These are phyloP conservation scores for Talaromyces amestolkiae DNA, from an alignment of 2,329 filamentous ascomycete species.

Conservation along the genomic window DNA sequence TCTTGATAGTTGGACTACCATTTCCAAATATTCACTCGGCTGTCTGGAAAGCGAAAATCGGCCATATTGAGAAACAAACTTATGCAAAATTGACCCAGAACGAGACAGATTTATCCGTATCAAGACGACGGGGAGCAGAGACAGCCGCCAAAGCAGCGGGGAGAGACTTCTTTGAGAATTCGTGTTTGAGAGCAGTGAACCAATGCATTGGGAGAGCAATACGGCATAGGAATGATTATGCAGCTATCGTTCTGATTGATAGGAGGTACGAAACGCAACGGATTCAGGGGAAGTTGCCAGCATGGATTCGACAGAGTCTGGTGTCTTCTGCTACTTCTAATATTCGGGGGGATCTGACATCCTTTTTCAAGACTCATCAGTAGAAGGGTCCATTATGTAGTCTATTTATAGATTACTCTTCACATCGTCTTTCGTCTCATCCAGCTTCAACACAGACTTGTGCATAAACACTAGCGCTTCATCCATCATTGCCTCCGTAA, in stretches of 20 bases:
- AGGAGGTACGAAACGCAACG: conserved; percentile 70
- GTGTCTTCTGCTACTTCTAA: conserved; percentile 24
- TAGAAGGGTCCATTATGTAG: background rate
- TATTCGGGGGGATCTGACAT: conserved; percentile 31
- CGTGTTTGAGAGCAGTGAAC: conserved; percentile 95
- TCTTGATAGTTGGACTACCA: conserved; percentile 86
- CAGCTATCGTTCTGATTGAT: conserved; percentile 83
- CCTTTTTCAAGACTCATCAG: conserved; percentile 32
- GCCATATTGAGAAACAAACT: conserved; percentile 71
- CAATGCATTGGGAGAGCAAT: conserved; percentile 94
- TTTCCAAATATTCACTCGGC: conserved; percentile 87
- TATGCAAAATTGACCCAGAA: conserved; percentile 25
- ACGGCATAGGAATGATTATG: conserved; percentile 82
- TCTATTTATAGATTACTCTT: conserved; percentile 22
- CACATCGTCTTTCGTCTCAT: conserved; percentile 34
- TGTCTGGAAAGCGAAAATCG: conserved; percentile 89
- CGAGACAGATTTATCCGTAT: background rate
- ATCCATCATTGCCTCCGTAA: conserved; percentile 55
- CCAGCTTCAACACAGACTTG: conserved; percentile 36
- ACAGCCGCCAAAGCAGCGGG: conserved; percentile 52
- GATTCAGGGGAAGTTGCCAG: conserved; percentile 76
- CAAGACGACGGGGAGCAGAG: conserved; percentile 25
- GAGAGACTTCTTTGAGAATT: conserved; percentile 85
- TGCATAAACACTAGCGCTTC: conserved; percentile 56
- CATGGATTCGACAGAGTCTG: conserved; percentile 79